These are phyloP conservation scores for Aphanocladium album DNA, from an alignment of 2,329 filamentous ascomycete species.

Conservation along the genomic window DNA sequence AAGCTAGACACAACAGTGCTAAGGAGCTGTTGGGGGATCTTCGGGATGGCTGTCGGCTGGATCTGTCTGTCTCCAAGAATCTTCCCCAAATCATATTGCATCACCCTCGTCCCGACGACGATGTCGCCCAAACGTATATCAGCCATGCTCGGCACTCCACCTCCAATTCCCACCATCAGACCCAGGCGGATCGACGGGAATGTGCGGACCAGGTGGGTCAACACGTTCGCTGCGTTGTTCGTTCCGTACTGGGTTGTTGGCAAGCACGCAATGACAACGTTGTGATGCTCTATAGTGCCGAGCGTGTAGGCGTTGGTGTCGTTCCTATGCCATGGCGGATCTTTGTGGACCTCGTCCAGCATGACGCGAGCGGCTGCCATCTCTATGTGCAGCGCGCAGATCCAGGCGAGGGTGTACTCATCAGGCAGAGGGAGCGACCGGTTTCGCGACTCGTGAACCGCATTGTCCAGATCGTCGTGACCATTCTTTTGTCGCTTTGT, in stretches of 20 bases:
- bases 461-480: too few relatives aligned
- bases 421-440: background rate
- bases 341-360: slow-evolving; percentile 21
- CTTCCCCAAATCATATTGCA: slow-evolving; percentile 24
- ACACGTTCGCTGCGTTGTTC: slow-evolving; percentile 19
- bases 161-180: slow-evolving; percentile 23
- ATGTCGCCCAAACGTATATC: slow-evolving; percentile 24
- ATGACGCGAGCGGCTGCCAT: slow-evolving; percentile 23
- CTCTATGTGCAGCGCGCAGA: slow-evolving; percentile 25
- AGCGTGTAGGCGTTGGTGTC: slow-evolving; percentile 23
- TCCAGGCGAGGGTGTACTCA: slow-evolving; percentile 28
- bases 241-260: slow-evolving; percentile 19
- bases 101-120: slow-evolving; percentile 21
- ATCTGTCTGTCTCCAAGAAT: slow-evolving; percentile 10
- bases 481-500: too few relatives aligned
- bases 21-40: background rate
- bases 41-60: background rate
- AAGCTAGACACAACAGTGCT: slow-evolving; percentile 14
- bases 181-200: slow-evolving; percentile 14
- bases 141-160: slow-evolving; percentile 16
- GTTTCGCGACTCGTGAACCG: too few relatives aligned
- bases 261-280: slow-evolving; percentile 24
- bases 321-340: background rate
- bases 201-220: slow-evolving; percentile 14
- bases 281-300: slow-evolving; percentile 18